phyloP scores from a whole-genome alignment of 1,284 basidiomycete species.

The Pseudozyma thailandica region DNA sequence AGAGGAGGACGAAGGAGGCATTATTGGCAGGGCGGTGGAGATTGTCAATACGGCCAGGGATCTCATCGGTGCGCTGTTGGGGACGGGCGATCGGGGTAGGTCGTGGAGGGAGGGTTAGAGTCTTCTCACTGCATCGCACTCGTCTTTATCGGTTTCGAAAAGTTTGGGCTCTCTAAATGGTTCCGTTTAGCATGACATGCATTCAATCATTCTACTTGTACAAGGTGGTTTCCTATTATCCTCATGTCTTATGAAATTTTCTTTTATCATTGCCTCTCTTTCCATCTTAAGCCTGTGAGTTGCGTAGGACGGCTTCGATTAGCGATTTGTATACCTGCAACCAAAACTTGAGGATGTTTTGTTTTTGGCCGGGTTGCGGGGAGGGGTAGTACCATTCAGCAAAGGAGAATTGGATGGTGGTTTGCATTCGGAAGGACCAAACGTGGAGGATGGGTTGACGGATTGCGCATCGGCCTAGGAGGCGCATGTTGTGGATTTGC shows the following conservation, averaged over 20 bases:
- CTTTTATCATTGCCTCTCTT: background rate
- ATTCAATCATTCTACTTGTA: no score
- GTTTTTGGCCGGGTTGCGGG: background rate
- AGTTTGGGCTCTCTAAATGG: no score
- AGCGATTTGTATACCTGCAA: constrained; percentile 17
- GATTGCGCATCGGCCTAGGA: constrained; percentile 27
- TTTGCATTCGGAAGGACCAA: constrained; percentile 12
- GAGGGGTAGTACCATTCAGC: constrained; percentile 36
- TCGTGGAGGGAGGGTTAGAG: constrained; percentile 47
- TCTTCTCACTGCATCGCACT: no score
- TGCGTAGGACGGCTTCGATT: constrained; percentile 14
- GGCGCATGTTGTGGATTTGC: constrained; percentile 9
- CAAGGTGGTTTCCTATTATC: no score
- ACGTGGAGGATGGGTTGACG: constrained; percentile 47
- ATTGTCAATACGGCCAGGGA: constrained; percentile 67
- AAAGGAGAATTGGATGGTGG: constrained; percentile 28
- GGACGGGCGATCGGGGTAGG: constrained; percentile 46
- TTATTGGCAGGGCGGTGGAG: constrained; percentile 64
- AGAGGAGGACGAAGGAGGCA: constrained; percentile 65
- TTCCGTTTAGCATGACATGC: no score
- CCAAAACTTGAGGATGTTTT: constrained; percentile 35
- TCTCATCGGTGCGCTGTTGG: constrained; percentile 59
- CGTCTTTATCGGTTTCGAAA: no score
- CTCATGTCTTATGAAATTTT: background rate
- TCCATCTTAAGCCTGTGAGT: background rate